Evolutionary conservation across 805 yeast genomes (phyloP).

Genomic region (Candida endomychidarum): DNA sequence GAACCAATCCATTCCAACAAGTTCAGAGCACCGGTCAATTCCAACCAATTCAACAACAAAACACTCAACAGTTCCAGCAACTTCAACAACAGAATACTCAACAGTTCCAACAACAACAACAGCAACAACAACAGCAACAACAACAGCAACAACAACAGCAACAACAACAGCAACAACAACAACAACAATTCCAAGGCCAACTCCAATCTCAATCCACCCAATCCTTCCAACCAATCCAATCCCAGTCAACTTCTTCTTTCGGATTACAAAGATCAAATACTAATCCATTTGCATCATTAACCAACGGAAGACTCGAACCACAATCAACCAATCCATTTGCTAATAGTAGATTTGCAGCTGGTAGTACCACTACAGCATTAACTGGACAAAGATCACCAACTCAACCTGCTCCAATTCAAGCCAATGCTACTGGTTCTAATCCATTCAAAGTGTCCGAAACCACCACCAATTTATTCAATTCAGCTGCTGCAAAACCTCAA

Average conservation of each 20-base stretch:
- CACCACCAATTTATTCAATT: slow-evolving; percentile 31
- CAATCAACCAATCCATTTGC: slow-evolving; percentile 47
- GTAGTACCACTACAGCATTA: slow-evolving; percentile 33
- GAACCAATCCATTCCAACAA: slow-evolving; percentile 15
- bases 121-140: slow-evolving; percentile 1
- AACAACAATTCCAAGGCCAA: background rate
- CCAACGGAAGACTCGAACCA: slow-evolving; percentile 11
- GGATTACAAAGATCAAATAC: slow-evolving; percentile 31
- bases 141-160: slow-evolving; percentile 18
- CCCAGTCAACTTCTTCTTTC: slow-evolving; percentile 6
- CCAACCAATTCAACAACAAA: slow-evolving; percentile 1
- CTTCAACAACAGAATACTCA: slow-evolving; percentile 20
- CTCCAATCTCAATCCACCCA: slow-evolving; percentile 8
- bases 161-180: slow-evolving; percentile 10
- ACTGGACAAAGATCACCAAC: slow-evolving; percentile 19
- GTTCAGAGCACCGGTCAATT: slow-evolving; percentile 20
- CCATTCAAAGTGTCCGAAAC: slow-evolving; percentile 54
- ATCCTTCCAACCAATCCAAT: slow-evolving; percentile 12
- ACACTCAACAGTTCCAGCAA: slow-evolving; percentile 9
- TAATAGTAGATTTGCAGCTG: slow-evolving; percentile 34
- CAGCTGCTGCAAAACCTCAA: slow-evolving; percentile 11
- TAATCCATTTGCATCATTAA: slow-evolving; percentile 34
- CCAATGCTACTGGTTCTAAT: slow-evolving; percentile 53
- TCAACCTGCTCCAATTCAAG: slow-evolving; percentile 24
- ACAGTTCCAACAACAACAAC: slow-evolving; percentile 10